Conservation (phyloP, 2,329 filamentous ascomycete genomes). For the Penicillium griseofulvum region DNA sequence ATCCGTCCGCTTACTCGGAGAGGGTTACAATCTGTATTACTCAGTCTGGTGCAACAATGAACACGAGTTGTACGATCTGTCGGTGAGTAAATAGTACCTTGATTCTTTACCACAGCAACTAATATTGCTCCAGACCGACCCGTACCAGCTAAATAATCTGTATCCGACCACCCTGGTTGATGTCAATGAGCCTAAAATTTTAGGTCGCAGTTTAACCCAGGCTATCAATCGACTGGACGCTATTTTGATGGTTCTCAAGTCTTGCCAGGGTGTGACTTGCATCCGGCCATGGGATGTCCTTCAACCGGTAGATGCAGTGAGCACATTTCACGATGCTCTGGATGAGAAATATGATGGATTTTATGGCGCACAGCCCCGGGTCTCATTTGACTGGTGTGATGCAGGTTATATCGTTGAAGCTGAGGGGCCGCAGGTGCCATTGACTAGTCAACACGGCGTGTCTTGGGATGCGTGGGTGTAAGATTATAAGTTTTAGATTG, state of each 20-base stretch:
- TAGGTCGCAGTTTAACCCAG: constrained; percentile 22
- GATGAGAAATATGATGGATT: constrained; percentile 31
- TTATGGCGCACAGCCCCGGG: constrained; percentile 32
- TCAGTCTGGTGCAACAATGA: constrained; percentile 44
- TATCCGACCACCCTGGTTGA: constrained; percentile 12
- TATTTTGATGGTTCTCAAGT: constrained; percentile 40
- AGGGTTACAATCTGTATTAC: constrained; percentile 41
- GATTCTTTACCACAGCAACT: not conserved
- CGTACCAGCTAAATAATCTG: constrained; percentile 39
- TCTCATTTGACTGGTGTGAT: constrained; percentile 37
- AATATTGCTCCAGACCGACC: constrained; percentile 28
- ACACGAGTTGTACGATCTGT: constrained; percentile 42
- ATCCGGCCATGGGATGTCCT: constrained; percentile 39
- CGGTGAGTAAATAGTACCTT: constrained; percentile 16
- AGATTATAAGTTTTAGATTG: not conserved
- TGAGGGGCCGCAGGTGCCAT: constrained; percentile 34
- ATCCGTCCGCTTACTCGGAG: constrained; percentile 35
- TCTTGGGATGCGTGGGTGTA: constrained; percentile 27
- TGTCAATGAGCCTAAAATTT: constrained; percentile 6
- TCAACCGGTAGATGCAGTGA: constrained; percentile 32
- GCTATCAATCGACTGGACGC: constrained; percentile 34
- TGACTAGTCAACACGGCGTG: constrained; percentile 20
- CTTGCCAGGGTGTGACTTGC: constrained; percentile 38
- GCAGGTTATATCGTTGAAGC: constrained; percentile 36
- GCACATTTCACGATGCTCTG: constrained; percentile 34